phyloP scores from a whole-genome alignment of 805 yeast genomes.

The Priceomyces medius region DNA sequence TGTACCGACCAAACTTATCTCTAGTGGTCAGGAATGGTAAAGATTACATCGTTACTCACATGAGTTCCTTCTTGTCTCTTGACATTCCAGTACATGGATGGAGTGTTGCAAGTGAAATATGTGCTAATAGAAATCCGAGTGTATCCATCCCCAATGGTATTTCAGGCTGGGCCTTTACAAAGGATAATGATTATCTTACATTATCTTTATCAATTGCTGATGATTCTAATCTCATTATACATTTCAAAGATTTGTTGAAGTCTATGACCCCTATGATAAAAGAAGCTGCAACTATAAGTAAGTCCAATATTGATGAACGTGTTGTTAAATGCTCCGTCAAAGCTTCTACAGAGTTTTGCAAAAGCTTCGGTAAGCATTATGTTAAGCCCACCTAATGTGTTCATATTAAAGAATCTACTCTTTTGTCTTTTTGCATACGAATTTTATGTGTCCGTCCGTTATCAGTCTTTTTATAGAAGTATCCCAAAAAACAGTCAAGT shows the following conservation, averaged over 20 bases:
- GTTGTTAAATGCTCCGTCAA: conserved; percentile 14
- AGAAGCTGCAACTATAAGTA: background rate
- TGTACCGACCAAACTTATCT: conserved; percentile 29
- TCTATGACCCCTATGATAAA: background rate
- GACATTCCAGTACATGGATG: conserved; percentile 13
- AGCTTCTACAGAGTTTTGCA: conserved; percentile 13
- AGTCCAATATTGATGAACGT: conserved; percentile 11
- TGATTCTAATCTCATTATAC: conserved; percentile 14
- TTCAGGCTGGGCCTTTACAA: conserved; percentile 4
- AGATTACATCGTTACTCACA: conserved; percentile 13
- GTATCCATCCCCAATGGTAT: conserved; percentile 22
- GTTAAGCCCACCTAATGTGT: background rate
- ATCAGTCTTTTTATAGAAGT: too few species aligned
- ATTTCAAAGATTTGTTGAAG: conserved; percentile 14
- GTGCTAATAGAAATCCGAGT: conserved; percentile 17
- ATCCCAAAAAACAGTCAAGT: too few species aligned
- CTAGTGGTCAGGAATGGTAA: conserved; percentile 14
- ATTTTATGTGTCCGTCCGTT: too few species aligned
- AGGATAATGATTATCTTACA: conserved; percentile 13
- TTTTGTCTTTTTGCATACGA: too few species aligned
- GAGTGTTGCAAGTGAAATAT: conserved; percentile 15
- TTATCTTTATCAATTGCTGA: conserved; percentile 17
- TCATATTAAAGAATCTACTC: background rate
- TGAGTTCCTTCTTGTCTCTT: conserved; percentile 12
- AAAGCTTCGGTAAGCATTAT: conserved; percentile 12